These are phyloP conservation scores for Acorus gramineus DNA, from an alignment of 106 monocot genomes.

Conservation along the genomic window DNA sequence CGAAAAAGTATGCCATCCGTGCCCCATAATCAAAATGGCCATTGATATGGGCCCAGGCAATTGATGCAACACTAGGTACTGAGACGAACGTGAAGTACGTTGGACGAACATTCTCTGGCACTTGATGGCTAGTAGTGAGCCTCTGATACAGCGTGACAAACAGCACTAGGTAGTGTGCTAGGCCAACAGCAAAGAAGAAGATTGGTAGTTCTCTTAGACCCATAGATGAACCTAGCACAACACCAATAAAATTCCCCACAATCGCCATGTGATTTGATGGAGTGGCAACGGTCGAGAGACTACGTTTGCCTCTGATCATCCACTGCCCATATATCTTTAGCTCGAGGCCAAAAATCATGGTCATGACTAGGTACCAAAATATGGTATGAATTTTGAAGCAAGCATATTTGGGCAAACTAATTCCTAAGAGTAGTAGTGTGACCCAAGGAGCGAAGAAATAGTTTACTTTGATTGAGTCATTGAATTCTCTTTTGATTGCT, in stretches of 20 bases:
- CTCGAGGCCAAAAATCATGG: constrained; percentile 46
- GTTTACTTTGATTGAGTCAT: constrained; percentile 17
- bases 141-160: constrained; percentile 96
- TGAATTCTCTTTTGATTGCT: constrained; percentile 17
- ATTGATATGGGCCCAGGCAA: constrained; percentile 59
- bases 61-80: constrained; percentile 55
- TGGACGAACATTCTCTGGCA: constrained; percentile 69
- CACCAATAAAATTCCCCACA: constrained; percentile 66
- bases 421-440: no score
- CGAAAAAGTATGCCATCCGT: constrained; percentile 44
- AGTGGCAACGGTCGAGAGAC: constrained; percentile 77
- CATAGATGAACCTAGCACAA: constrained; percentile 43
- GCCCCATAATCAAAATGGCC: constrained; percentile 44
- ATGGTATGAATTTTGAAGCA: no score
- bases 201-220: constrained; percentile 47
- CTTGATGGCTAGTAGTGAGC: constrained; percentile 48
- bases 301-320: constrained; percentile 50
- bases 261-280: constrained; percentile 69
- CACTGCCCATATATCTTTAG: constrained; percentile 77
- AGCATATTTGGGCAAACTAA: no score
- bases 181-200: constrained; percentile 65
- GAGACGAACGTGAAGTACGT: constrained; percentile 81
- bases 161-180: constrained; percentile 72
- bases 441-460: constrained; percentile 29
- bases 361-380: constrained; percentile 54